A percentile compares a stretch with the other conserved stretches of the same genome.
These are phyloP conservation scores for Bryoerythrophyllum caledonicum DNA, from an alignment of 225 moss, liverwort and hornwort species.

Conservation along the genomic window DNA sequence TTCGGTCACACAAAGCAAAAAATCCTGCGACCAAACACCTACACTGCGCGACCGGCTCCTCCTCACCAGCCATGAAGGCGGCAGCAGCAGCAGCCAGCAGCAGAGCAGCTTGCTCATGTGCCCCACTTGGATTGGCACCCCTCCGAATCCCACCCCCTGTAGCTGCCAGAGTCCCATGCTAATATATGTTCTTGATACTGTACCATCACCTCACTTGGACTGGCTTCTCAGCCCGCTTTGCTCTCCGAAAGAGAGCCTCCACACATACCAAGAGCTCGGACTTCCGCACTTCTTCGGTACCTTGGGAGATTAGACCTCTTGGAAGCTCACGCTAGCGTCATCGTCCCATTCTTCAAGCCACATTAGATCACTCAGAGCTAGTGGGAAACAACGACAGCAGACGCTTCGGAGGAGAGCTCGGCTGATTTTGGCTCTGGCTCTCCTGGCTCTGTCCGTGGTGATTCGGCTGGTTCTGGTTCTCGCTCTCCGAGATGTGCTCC, in stretches of 20 bases:
- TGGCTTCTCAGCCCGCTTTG: conserved; percentile 32
- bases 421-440: conserved; percentile 26
- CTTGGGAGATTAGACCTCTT: conserved; percentile 41
- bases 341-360: background rate
- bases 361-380: conserved; percentile 60
- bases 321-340: conserved; percentile 14
- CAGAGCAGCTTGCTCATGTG: conserved; percentile 27
- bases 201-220: conserved; percentile 18
- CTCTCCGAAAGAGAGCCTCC: conserved; percentile 48
- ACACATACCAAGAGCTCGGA: conserved; percentile 31
- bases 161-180: background rate
- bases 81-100: conserved; percentile 17
- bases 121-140: conserved; percentile 26
- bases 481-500: conserved; percentile 60
- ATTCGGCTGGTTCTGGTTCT: conserved; percentile 31
- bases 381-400: conserved; percentile 90
- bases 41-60: conserved; percentile 19
- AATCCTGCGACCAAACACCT: conserved; percentile 30
- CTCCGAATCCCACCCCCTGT: conserved; percentile 24
- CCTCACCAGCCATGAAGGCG: conserved; percentile 4
- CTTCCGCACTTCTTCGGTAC: conserved; percentile 34
- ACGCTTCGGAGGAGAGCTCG: conserved; percentile 77
- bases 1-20: conserved; percentile 3
- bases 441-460: conserved; percentile 23
- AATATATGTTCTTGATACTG: background rate